These are phyloP conservation scores for Penicillium sp. DNA, from an alignment of 2,329 filamentous ascomycete genomes.

Conservation along the genomic window DNA sequence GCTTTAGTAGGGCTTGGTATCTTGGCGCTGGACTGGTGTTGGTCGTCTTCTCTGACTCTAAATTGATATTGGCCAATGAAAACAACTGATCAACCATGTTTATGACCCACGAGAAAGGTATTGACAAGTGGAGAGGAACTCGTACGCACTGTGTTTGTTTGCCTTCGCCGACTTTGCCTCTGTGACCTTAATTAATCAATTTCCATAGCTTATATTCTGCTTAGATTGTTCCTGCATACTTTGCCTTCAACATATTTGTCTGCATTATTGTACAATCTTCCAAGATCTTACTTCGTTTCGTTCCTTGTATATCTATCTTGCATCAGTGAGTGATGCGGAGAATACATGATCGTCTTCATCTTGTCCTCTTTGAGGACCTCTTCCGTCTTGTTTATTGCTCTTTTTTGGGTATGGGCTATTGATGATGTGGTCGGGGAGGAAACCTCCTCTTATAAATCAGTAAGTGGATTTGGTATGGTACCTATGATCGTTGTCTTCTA, in stretches of 20 bases:
- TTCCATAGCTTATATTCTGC: background rate
- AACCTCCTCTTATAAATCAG: slow-evolving; percentile 40
- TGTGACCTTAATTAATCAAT: background rate
- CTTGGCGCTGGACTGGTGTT: slow-evolving; percentile 3
- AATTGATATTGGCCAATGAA: background rate
- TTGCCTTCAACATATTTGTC: background rate
- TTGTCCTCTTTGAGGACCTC: slow-evolving; percentile 15
- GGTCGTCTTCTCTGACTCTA: background rate
- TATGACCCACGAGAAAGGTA: background rate
- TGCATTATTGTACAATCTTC: slow-evolving; percentile 1
- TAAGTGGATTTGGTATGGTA: too few species aligned
- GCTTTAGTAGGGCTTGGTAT: background rate
- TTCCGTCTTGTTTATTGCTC: slow-evolving; percentile 16
- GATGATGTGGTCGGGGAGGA: slow-evolving; percentile 27
- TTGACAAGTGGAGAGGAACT: slow-evolving; percentile 5
- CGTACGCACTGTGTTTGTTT: slow-evolving; percentile 1
- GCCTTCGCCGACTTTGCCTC: background rate
- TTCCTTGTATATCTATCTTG: slow-evolving; percentile 1
- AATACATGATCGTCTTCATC: slow-evolving; percentile 27
- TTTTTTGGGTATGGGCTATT: slow-evolving; percentile 22
- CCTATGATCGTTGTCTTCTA: too few species aligned
- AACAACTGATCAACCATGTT: background rate
- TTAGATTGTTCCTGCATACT: background rate
- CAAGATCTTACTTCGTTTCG: background rate
- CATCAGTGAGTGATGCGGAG: slow-evolving; percentile 26